A percentile compares a stretch with the other conserved stretches of the same genome.
Evolutionary conservation across 768 basidiomycete species (phyloP).

Genomic region (Cystobasidium ongulense): DNA sequence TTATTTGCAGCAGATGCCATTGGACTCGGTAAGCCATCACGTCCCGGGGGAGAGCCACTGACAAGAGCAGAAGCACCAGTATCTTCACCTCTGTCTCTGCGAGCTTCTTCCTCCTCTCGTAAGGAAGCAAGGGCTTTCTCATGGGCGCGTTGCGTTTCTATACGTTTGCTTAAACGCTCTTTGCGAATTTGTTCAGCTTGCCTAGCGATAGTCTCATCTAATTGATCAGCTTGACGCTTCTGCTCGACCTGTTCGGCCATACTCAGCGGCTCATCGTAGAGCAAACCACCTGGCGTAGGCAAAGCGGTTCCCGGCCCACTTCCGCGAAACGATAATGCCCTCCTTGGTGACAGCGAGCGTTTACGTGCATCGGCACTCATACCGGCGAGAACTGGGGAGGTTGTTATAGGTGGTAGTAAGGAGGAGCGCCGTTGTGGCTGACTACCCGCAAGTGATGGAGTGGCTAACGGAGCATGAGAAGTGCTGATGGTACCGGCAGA

Average conservation of each 20-base stretch:
- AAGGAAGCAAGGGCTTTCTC: slow-evolving; percentile 28
- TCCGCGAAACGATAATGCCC: slow-evolving; percentile 8
- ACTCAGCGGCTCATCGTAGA: slow-evolving; percentile 5
- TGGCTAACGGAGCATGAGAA: not conserved
- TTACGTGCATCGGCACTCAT: not conserved
- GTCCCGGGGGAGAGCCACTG: not conserved
- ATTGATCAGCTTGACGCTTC: slow-evolving; percentile 24
- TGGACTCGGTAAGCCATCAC: not conserved
- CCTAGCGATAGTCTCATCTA: slow-evolving; percentile 30
- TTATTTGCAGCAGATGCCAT: not conserved
- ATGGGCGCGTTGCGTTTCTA: slow-evolving; percentile 8
- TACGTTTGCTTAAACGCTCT: slow-evolving; percentile 19
- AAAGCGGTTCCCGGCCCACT: not conserved
- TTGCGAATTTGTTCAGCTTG: slow-evolving; percentile 33
- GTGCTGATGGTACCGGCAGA: not conserved
- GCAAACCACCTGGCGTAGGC: not conserved
- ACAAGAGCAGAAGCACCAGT: not conserved
- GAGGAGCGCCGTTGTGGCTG: slow-evolving; percentile 16
- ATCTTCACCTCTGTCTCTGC: not conserved
- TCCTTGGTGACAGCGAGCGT: slow-evolving; percentile 7
- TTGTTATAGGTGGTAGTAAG: not conserved
- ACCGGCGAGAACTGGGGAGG: not conserved
- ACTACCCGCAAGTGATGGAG: not conserved
- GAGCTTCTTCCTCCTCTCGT: slow-evolving; percentile 1
- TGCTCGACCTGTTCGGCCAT: slow-evolving; percentile 16